A percentile compares a stretch with the other conserved stretches of the same genome.
Evolutionary conservation across 495 filamentous ascomycete species (phyloP).

Genomic region (Chaetomium fimeti): DNA sequence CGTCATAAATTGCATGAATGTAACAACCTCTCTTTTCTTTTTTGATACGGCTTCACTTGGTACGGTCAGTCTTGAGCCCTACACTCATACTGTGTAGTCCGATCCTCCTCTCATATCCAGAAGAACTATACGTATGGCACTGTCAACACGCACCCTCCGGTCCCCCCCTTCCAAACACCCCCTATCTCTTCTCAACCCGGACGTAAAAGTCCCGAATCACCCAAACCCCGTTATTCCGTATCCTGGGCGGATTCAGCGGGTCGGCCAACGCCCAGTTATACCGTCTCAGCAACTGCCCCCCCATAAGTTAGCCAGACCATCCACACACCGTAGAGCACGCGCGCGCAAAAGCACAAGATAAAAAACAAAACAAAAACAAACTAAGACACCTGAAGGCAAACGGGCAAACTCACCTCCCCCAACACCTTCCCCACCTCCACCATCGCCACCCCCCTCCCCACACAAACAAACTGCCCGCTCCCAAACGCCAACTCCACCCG

Average conservation of each 20-base stretch:
- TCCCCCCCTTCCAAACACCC: neutral
- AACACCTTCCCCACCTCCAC: slow-evolving; percentile 53
- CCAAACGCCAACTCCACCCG: slow-evolving; percentile 36
- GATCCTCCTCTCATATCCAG: too few species aligned
- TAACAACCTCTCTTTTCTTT: too few species aligned
- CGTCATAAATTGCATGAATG: too few species aligned
- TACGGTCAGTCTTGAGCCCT: too few species aligned
- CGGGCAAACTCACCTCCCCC: slow-evolving; percentile 52
- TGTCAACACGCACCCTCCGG: too few species aligned
- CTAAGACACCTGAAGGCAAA: neutral
- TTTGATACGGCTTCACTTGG: too few species aligned
- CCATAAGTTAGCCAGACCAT: slow-evolving; percentile 1
- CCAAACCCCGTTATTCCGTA: neutral
- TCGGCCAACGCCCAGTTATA: slow-evolving; percentile 14
- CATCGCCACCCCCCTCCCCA: slow-evolving; percentile 40
- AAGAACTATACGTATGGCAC: too few species aligned
- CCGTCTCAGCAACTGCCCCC: slow-evolving; percentile 10
- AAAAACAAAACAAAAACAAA: neutral
- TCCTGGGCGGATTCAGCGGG: slow-evolving; percentile 4
- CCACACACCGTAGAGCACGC: neutral
- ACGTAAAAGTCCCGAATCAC: slow-evolving; percentile 9
- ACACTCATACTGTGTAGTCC: too few species aligned
- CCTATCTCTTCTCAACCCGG: slow-evolving; percentile 12
- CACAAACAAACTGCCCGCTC: slow-evolving; percentile 41
- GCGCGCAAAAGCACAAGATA: neutral